phyloP scores from a whole-genome alignment of 1,284 basidiomycete species.

The Phylloboletellus chloephorus region DNA sequence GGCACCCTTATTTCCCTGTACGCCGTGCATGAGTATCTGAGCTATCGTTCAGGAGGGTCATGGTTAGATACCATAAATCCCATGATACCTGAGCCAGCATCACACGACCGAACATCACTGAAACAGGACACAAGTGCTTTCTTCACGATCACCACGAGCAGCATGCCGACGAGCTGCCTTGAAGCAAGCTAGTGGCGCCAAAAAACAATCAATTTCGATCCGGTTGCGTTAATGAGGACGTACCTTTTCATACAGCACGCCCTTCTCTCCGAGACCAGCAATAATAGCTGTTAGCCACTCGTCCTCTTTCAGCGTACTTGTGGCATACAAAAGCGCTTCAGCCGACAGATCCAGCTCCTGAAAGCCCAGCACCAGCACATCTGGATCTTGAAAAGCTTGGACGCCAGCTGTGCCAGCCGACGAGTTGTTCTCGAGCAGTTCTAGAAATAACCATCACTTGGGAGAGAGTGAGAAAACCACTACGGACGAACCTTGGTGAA shows the following conservation, averaged over 20 bases:
- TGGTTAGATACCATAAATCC: slow-evolving; percentile 58
- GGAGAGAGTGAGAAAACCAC: background rate
- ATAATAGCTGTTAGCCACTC: slow-evolving; percentile 61
- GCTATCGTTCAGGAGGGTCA: background rate
- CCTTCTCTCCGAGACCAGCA: slow-evolving; percentile 65
- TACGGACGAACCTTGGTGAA: slow-evolving; percentile 16
- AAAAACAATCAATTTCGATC: background rate
- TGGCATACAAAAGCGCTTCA: slow-evolving; percentile 65
- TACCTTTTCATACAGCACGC: slow-evolving; percentile 61
- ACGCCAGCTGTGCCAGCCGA: slow-evolving; percentile 17
- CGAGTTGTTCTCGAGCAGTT: slow-evolving; percentile 12
- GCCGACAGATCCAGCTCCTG: slow-evolving; percentile 74
- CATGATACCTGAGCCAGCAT: slow-evolving; percentile 64
- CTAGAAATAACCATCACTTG: slow-evolving; percentile 7
- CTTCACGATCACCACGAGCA: slow-evolving; percentile 61
- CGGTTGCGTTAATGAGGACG: background rate
- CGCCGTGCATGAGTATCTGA: slow-evolving; percentile 3
- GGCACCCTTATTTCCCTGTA: slow-evolving; percentile 72
- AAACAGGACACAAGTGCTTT: slow-evolving; percentile 48
- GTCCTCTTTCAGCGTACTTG: slow-evolving; percentile 57
- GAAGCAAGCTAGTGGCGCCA: slow-evolving; percentile 48
- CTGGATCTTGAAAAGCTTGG: slow-evolving; percentile 41
- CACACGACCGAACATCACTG: slow-evolving; percentile 43
- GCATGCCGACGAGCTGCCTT: slow-evolving; percentile 74
- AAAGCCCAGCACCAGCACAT: slow-evolving; percentile 65